Base-by-base conservation (phyloP, 2,329 filamentous ascomycete genomes). In the Fusarium abutilonis region DNA sequence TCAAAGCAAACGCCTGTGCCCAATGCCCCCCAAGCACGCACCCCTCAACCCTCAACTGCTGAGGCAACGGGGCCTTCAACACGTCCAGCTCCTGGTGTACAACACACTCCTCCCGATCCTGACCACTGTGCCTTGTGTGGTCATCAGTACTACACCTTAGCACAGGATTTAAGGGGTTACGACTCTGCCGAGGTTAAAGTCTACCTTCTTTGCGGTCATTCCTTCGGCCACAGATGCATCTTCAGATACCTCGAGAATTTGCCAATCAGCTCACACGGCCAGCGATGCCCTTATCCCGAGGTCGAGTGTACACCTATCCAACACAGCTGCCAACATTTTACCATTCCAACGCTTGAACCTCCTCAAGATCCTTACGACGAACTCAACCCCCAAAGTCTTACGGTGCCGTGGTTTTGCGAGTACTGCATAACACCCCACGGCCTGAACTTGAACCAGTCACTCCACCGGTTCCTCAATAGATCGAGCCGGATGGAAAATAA, bases 121-220 rank as follows among this genome's bases (percentile, higher is more conserved):
- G 6, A 36, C 40, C 10, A n/a, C 35, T 60, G 38, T 52, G 15
- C 28, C 34, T 56, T 55, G 34, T 62, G 52, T 11, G 23, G 34
- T 10, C 31, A 4, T 7, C 19, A 13, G 26, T 56, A 55, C 40
- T 28, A 14, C 29, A 13, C 49, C 19, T 23, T 6, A 13, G 4
- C 10, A 28, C 4, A 21, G 13, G 9, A 15, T n/a, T 13, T 3
- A 9, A 6, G 8, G 2, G 15, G 5, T 8, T 35, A 41, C 17
- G 10, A 9, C 10, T 1, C 14, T 19, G 31, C 31, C 9, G 71
- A 74, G 38, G 21, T 14, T 9, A 48, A 44, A 17, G 55, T 51
- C 2, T 71, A 63, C 40, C 63, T 74, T 14, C 67, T 67, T 6
- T 74, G 71, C 39, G 70, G 72, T 11, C 71, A 74, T 44, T 15